Conservation (phyloP, 1,284 basidiomycete species). For the Quambalaria eucalypti region DNA sequence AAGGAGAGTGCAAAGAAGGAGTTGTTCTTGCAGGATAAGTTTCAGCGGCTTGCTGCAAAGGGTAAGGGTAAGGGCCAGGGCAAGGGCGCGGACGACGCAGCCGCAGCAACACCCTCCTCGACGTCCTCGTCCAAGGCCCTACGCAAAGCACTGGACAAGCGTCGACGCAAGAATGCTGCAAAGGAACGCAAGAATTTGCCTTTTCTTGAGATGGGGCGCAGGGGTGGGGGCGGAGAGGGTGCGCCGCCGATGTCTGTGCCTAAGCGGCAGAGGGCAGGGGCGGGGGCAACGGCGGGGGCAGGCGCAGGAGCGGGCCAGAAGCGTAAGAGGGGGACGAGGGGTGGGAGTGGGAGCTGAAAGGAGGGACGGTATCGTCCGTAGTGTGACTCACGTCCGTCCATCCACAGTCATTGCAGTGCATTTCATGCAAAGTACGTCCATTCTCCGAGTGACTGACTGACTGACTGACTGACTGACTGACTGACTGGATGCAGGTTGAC, state of each 20-base stretch:
- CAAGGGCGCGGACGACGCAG: too few relatives aligned
- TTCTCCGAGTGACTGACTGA: too few relatives aligned
- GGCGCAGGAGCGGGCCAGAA: too few relatives aligned
- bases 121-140: constrained; percentile 49
- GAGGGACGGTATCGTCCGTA: too few relatives aligned
- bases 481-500: too few relatives aligned
- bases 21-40: constrained; percentile 32
- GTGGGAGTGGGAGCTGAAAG: too few relatives aligned
- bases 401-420: too few relatives aligned
- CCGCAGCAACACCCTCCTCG: not conserved
- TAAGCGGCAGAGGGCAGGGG: not conserved
- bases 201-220: not conserved
- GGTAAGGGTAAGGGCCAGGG: constrained; percentile 1
- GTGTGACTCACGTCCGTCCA: too few relatives aligned
- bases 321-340: too few relatives aligned
- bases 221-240: not conserved
- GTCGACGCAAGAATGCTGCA: constrained; percentile 71
- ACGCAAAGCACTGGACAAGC: constrained; percentile 78
- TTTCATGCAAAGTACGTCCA: too few relatives aligned
- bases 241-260: not conserved
- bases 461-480: too few relatives aligned
- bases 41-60: constrained; percentile 16
- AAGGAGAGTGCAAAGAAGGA: constrained; percentile 54
- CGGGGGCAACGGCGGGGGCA: too few relatives aligned
- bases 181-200: constrained; percentile 66